Evolutionary conservation across 805 yeast genomes (phyloP).

Genomic region (Nakazawaea siamensis): DNA sequence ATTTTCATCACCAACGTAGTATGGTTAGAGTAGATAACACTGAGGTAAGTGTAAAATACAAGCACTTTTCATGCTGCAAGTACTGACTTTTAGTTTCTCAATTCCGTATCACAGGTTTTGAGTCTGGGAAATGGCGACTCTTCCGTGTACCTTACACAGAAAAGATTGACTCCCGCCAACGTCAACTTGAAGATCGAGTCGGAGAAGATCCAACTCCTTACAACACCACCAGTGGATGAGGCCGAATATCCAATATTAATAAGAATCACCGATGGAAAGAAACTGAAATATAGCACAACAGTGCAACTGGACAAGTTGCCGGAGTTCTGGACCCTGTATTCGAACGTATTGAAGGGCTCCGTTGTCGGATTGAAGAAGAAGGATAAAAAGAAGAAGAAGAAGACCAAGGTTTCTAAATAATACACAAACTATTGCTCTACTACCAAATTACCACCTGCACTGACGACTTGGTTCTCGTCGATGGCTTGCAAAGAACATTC

Average conservation of each 20-base stretch:
- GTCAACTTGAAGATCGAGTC: constrained; percentile 14
- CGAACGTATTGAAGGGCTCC: constrained; percentile 61
- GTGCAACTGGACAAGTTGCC: constrained; percentile 56
- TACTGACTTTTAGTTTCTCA: constrained; percentile 4
- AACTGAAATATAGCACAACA: constrained; percentile 63
- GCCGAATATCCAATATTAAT: constrained; percentile 8
- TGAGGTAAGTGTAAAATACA: constrained; percentile 1
- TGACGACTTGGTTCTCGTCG: constrained; percentile 16
- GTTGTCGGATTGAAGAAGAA: constrained; percentile 74
- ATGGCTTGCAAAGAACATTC: too few species aligned
- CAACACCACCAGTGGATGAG: constrained; percentile 6
- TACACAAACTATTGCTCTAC: constrained; percentile 4
- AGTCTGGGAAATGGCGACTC: constrained; percentile 21
- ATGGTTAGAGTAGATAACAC: constrained; percentile 6
- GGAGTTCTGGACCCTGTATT: constrained; percentile 70
- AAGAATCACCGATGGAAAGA: constrained; percentile 35
- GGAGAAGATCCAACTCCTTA: constrained; percentile 6
- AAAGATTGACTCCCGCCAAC: constrained; percentile 29
- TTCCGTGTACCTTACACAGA: constrained; percentile 53
- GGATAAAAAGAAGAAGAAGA: constrained; percentile 68
- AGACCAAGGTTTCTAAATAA: constrained; percentile 27
- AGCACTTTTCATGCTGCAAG: background rate
- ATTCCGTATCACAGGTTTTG: constrained; percentile 2
- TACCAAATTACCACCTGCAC: constrained; percentile 27
- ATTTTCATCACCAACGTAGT: too few species aligned